Evolutionary conservation across 345 rosid species (phyloP).

Genomic region (Gynandropsis gynandra): DNA sequence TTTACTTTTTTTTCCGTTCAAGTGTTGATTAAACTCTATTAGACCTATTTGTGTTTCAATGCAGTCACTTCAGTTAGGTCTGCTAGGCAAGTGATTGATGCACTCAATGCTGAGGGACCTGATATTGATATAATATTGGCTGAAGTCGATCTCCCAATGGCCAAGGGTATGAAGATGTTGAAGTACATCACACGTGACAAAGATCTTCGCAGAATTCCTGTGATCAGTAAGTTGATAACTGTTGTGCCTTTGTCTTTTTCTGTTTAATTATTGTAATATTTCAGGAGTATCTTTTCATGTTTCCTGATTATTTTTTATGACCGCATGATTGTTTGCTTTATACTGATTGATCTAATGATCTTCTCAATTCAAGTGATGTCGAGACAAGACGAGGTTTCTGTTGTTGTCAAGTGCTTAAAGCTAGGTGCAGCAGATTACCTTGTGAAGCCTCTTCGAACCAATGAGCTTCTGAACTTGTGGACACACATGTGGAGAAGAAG

Average conservation of each 20-base stretch:
- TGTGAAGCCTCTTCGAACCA: constrained; percentile 76
- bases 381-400: constrained; percentile 69
- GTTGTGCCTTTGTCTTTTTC: not conserved
- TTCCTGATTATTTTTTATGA: not conserved
- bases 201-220: constrained; percentile 81
- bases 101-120: constrained; percentile 91
- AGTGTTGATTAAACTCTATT: not conserved
- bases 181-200: constrained; percentile 83
- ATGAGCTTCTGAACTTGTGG: constrained; percentile 77
- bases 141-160: constrained; percentile 94
- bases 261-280: not conserved
- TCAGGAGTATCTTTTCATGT: constrained; percentile 4
- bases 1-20: not conserved
- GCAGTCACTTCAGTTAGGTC: constrained; percentile 87
- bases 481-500: constrained; percentile 80
- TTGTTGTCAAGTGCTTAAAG: constrained; percentile 77
- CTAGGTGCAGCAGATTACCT: constrained; percentile 88
- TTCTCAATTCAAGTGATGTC: constrained; percentile 60
- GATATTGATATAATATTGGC: constrained; percentile 91
- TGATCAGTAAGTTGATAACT: constrained; percentile 62
- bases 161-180: constrained; percentile 91
- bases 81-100: constrained; percentile 94
- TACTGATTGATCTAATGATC: not conserved
- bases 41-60: constrained; percentile 1
- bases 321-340: not conserved